Evolutionary conservation across 23 red algal species (phyloP).

Genomic region (Agarophyton chilense): DNA sequence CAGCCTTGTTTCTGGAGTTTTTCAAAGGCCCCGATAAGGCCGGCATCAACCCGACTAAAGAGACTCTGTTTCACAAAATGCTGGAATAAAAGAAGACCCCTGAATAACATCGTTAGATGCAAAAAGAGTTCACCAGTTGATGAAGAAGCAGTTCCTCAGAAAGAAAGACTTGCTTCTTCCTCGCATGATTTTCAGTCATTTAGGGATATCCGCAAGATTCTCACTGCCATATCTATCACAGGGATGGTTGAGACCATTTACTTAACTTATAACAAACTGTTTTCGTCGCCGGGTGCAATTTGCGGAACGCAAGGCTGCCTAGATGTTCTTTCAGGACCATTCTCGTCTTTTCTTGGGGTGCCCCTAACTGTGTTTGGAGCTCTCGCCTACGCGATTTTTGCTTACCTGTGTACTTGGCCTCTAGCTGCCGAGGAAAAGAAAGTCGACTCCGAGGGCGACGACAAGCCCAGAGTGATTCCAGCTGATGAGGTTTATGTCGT

Average conservation of each 20-base stretch:
- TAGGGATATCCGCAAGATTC: slow-evolving; percentile 43
- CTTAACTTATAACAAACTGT: slow-evolving; percentile 82
- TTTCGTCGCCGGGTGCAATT: slow-evolving; percentile 73
- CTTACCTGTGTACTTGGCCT: slow-evolving; percentile 69
- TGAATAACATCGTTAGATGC: not conserved
- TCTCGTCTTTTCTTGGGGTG: slow-evolving; percentile 84
- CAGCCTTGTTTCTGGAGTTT: not conserved
- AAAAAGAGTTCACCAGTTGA: not conserved
- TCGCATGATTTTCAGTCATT: not conserved
- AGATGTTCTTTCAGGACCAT: slow-evolving; percentile 85
- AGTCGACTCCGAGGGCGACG: not conserved
- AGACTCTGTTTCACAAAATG: not conserved
- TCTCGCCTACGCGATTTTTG: slow-evolving; percentile 67
- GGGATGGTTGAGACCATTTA: slow-evolving; percentile 79
- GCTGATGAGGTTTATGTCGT: slow-evolving; percentile 25
- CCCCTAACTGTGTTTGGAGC: slow-evolving; percentile 84
- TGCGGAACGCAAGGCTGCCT: slow-evolving; percentile 89
- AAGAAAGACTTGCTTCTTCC: not conserved
- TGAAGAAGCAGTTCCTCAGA: not conserved
- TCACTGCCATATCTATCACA: slow-evolving; percentile 55
- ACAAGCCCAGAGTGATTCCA: not conserved
- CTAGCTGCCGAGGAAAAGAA: slow-evolving; percentile 53
- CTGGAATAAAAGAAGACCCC: not conserved
- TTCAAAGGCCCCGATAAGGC: not conserved
- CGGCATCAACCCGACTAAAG: not conserved